Percentiles rank a stretch among this genome's conserved stretches.
phyloP scores from a whole-genome alignment of 768 basidiomycete species.

The Lentinus brumalis region DNA sequence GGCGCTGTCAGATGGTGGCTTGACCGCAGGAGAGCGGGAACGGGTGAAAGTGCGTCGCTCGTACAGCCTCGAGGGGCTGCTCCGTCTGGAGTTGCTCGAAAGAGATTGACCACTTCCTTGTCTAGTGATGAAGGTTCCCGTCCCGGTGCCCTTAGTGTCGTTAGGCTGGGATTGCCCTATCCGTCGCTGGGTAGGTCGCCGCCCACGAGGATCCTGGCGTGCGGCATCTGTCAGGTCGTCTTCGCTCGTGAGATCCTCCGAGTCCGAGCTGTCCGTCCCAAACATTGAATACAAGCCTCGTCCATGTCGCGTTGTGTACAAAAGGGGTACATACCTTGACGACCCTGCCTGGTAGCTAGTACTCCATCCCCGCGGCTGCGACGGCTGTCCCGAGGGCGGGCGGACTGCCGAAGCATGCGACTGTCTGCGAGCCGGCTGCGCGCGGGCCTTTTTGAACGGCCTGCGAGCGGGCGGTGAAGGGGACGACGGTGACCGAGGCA shows the following conservation, averaged over 20 bases:
- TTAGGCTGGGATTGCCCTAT: conserved; percentile 5
- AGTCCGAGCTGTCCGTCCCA: conserved; percentile 22
- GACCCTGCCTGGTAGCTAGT: conserved; percentile 88
- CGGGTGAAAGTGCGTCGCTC: conserved; percentile 60
- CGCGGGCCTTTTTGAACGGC: conserved; percentile 40
- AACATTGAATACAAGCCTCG: neutral
- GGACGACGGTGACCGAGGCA: conserved; percentile 80
- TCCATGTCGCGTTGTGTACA: neutral
- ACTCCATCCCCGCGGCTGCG: conserved; percentile 64
- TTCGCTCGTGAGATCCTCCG: conserved; percentile 23
- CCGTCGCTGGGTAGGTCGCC: conserved; percentile 19
- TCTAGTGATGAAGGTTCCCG: conserved; percentile 8
- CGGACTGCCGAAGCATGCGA: conserved; percentile 30
- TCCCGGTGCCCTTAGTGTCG: conserved; percentile 12
- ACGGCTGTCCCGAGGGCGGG: conserved; percentile 27
- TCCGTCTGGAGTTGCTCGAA: conserved; percentile 44
- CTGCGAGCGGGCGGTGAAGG: conserved; percentile 70
- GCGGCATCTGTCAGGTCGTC: conserved; percentile 28
- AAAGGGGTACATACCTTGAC: conserved; percentile 55
- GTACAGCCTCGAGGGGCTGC: conserved; percentile 33
- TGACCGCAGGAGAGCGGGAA: conserved; percentile 67
- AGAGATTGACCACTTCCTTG: conserved; percentile 14
- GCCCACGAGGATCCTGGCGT: conserved; percentile 20
- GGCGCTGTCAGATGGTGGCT: conserved; percentile 28
- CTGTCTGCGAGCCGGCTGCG: conserved; percentile 37